These are phyloP conservation scores for Aspergillus hortae DNA, from an alignment of 2,329 filamentous ascomycete genomes.

Conservation along the genomic window DNA sequence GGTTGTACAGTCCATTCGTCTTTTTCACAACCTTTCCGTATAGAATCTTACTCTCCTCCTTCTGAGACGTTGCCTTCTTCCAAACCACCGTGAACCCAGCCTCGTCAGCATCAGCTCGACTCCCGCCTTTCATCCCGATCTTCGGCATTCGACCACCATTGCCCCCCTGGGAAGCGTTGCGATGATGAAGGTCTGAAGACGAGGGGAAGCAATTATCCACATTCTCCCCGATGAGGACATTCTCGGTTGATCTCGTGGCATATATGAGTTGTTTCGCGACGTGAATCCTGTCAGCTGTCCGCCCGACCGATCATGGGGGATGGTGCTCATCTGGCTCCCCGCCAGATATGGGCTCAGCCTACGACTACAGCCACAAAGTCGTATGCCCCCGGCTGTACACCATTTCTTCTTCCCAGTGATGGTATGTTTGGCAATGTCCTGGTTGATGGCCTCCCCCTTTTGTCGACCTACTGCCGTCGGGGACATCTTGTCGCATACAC, in stretches of 20 bases:
- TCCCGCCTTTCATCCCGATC: slow-evolving; percentile 1
- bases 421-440: slow-evolving; percentile 36
- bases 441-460: not conserved
- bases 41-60: not conserved
- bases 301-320: slow-evolving; percentile 30
- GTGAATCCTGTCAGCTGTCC: slow-evolving; percentile 5
- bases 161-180: not conserved
- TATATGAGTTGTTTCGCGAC: slow-evolving; percentile 14
- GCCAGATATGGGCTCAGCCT: slow-evolving; percentile 40
- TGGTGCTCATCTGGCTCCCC: slow-evolving; percentile 31
- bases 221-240: slow-evolving; percentile 6
- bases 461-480: not conserved
- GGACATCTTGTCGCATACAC: not conserved
- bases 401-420: slow-evolving; percentile 59
- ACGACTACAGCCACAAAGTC: slow-evolving; percentile 34
- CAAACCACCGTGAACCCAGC: not conserved
- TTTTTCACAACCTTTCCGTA: not conserved
- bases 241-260: slow-evolving; percentile 11
- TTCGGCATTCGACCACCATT: slow-evolving; percentile 3
- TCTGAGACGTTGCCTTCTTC: not conserved
- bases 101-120: not conserved
- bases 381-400: slow-evolving; percentile 54
- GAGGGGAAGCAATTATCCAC: not conserved
- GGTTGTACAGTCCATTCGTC: not conserved
- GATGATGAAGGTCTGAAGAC: slow-evolving; percentile 8